Evolutionary conservation across 176 grass and related monocot genomes (phyloP).

Genomic region (Alloteropsis semialata): DNA sequence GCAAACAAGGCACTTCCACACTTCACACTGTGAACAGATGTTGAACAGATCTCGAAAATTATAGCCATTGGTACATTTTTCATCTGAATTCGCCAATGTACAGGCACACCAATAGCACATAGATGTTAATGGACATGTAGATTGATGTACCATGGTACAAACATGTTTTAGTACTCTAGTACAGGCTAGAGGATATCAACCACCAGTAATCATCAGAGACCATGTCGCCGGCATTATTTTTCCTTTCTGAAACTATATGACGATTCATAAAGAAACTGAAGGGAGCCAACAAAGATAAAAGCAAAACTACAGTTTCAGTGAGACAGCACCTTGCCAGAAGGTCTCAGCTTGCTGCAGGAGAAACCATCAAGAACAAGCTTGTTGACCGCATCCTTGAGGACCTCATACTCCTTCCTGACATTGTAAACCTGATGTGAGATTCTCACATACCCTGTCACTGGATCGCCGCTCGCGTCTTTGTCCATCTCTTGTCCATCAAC

Average conservation of each 20-base stretch:
- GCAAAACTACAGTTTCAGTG: neutral
- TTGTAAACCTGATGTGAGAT: conserved; percentile 97
- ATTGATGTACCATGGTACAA: neutral
- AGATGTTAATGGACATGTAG: neutral
- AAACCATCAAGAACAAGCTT: conserved; percentile 88
- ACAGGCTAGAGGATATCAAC: neutral
- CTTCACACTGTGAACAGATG: neutral
- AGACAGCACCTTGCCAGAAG: conserved; percentile 37
- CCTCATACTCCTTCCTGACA: conserved; percentile 67
- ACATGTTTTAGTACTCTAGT: neutral
- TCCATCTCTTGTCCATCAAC: conserved; percentile 24
- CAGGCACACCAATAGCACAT: neutral
- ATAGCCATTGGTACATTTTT: neutral
- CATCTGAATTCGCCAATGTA: neutral
- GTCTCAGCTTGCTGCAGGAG: conserved; percentile 52
- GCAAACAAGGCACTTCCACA: neutral
- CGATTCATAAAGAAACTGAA: neutral
- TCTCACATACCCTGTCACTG: conserved; percentile 73
- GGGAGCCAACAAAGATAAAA: neutral
- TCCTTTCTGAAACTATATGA: neutral
- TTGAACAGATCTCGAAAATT: neutral
- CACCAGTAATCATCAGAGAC: neutral
- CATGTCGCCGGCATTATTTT: neutral
- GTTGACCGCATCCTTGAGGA: conserved; percentile 67
- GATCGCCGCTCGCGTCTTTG: conserved; percentile 31